phyloP scores from a whole-genome alignment of 2,329 filamentous ascomycete genomes.

The Didymella sp. region DNA sequence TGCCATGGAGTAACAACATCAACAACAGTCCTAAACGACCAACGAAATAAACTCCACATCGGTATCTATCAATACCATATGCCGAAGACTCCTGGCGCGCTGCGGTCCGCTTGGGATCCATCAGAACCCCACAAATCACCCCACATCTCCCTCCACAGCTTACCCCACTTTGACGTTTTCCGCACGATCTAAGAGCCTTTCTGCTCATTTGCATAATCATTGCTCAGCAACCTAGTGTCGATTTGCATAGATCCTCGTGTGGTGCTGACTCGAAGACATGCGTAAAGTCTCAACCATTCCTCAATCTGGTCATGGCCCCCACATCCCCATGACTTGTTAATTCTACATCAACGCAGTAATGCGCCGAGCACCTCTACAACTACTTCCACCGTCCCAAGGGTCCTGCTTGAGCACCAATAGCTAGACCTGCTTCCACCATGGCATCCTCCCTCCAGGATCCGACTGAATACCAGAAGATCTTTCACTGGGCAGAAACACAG shows the following conservation, averaged over 20 bases:
- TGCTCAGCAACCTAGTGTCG: not conserved
- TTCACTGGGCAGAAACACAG: not conserved
- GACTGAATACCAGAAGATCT: not conserved
- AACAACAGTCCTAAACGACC: too few species aligned
- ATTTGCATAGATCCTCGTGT: too few species aligned
- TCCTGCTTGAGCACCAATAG: too few species aligned
- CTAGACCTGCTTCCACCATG: not conserved
- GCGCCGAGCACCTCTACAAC: not conserved
- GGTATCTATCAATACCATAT: too few species aligned
- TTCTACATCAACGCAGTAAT: not conserved
- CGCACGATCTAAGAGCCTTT: not conserved
- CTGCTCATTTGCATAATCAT: not conserved
- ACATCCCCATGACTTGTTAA: not conserved
- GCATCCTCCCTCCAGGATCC: not conserved
- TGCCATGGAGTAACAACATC: too few species aligned
- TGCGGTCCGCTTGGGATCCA: not conserved
- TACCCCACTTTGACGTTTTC: not conserved
- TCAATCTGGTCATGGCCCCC: not conserved
- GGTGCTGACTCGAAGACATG: not conserved
- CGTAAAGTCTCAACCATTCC: not conserved
- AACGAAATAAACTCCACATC: too few species aligned
- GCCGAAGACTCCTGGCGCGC: too few species aligned
- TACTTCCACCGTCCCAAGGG: not conserved
- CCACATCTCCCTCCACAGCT: not conserved
- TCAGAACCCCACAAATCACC: not conserved